Conservation (phyloP, 805 yeast genomes). For the Wickerhamiella sergipiensis region DNA sequence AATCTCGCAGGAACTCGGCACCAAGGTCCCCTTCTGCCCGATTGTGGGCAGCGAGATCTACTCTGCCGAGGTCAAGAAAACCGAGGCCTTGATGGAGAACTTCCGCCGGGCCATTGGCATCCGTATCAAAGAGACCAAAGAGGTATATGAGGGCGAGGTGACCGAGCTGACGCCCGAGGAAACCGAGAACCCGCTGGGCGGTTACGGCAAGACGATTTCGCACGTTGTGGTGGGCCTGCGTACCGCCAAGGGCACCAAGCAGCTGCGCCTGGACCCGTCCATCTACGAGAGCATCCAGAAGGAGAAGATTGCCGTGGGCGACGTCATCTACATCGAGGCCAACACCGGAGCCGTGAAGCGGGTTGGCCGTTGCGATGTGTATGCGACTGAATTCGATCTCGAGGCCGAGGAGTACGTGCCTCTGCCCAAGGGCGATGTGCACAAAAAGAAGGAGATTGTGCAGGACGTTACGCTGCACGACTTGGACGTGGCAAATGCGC, state of each 20-base stretch:
- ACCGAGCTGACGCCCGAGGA: slow-evolving; percentile 93
- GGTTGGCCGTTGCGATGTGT: slow-evolving; percentile 97
- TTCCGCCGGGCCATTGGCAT: slow-evolving; percentile 94
- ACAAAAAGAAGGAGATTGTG: slow-evolving; percentile 92
- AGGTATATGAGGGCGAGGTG: slow-evolving; percentile 96
- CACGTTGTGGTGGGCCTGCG: slow-evolving; percentile 91
- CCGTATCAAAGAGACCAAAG: slow-evolving; percentile 91
- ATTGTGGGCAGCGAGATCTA: slow-evolving; percentile 89
- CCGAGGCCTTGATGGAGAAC: slow-evolving; percentile 91
- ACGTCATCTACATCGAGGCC: slow-evolving; percentile 92
- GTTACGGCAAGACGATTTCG: slow-evolving; percentile 91
- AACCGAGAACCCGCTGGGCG: slow-evolving; percentile 92
- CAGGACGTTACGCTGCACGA: slow-evolving; percentile 96
- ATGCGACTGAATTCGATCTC: slow-evolving; percentile 94
- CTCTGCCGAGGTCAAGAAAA: slow-evolving; percentile 93
- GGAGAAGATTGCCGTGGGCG: slow-evolving; percentile 90
- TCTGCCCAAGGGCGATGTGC: slow-evolving; percentile 96
- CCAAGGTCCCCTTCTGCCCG: slow-evolving; percentile 95
- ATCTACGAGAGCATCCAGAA: slow-evolving; percentile 89
- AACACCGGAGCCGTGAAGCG: slow-evolving; percentile 95
- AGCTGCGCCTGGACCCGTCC: slow-evolving; percentile 76
- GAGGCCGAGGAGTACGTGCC: slow-evolving; percentile 99
- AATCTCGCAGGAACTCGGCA: slow-evolving; percentile 89
- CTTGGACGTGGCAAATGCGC: slow-evolving; percentile 88
- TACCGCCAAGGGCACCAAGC: slow-evolving; percentile 84